Percentiles rank a stretch among this genome's conserved stretches.
These are phyloP conservation scores for Mercurialis annua DNA, from an alignment of 345 rosid genomes.

Conservation along the genomic window DNA sequence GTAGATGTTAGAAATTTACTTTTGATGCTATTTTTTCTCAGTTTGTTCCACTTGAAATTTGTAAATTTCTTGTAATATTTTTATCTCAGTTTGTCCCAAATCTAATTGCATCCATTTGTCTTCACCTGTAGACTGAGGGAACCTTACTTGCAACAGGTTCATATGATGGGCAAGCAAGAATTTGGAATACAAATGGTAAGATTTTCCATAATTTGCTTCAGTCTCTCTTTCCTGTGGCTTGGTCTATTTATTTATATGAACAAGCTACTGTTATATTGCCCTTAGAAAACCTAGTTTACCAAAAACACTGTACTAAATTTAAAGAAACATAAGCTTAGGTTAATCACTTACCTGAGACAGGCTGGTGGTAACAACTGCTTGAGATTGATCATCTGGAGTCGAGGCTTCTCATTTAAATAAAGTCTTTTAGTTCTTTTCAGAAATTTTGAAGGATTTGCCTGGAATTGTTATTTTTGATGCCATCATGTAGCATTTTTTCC, in stretches of 20 bases:
- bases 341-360: background rate
- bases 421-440: background rate
- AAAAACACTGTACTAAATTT: background rate
- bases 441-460: background rate
- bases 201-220: constrained; percentile 1
- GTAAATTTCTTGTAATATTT: too few species aligned
- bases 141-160: constrained; percentile 96
- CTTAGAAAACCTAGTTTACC: background rate
- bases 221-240: background rate
- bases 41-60: background rate
- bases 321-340: background rate
- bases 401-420: background rate
- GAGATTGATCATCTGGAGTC: background rate
- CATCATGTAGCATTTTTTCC: constrained; percentile 3
- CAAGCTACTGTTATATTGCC: background rate
- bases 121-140: constrained; percentile 70
- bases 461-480: background rate
- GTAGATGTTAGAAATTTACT: constrained; percentile 7
- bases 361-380: background rate
- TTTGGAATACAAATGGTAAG: constrained; percentile 82
- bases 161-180: constrained; percentile 95
- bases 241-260: background rate
- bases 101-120: constrained; percentile 8
- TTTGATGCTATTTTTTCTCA: background rate
- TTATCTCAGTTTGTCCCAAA: background rate